phyloP scores from a whole-genome alignment of 768 basidiomycete species.

The Trametes villosa region DNA sequence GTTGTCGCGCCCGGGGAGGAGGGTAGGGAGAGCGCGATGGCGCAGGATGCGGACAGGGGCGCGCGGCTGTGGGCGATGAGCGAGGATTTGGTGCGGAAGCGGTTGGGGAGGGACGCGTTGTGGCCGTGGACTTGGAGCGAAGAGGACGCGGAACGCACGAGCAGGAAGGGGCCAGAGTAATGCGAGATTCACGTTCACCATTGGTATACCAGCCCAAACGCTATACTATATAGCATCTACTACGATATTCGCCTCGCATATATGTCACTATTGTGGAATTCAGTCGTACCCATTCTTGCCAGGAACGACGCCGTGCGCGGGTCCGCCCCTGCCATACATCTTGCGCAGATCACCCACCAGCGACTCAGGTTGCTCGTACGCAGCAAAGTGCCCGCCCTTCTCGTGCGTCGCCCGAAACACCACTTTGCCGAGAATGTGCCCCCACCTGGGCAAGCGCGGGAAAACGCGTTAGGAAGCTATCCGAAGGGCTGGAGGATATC shows the following conservation, averaged over 20 bases:
- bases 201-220: too few species aligned
- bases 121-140: slow-evolving; percentile 27
- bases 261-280: too few species aligned
- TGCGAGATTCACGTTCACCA: not conserved
- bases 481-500: not conserved
- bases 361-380: slow-evolving; percentile 31
- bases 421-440: slow-evolving; percentile 27
- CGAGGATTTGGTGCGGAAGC: slow-evolving; percentile 33
- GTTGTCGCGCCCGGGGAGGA: slow-evolving; percentile 30
- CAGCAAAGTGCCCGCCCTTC: slow-evolving; percentile 35
- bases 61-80: slow-evolving; percentile 38
- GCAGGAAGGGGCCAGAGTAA: not conserved
- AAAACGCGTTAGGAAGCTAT: not conserved
- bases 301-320: slow-evolving; percentile 27
- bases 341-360: slow-evolving; percentile 29
- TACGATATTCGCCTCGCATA: too few species aligned
- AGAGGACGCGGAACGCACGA: not conserved
- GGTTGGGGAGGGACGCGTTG: slow-evolving; percentile 30
- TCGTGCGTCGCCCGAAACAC: slow-evolving; percentile 33
- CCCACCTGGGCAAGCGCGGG: slow-evolving; percentile 26
- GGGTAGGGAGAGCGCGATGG: slow-evolving; percentile 29
- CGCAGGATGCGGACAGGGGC: slow-evolving; percentile 32
- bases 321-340: slow-evolving; percentile 36
- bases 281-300: slow-evolving; percentile 22
- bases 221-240: too few species aligned